Conservation (phyloP, 148 eudicot genomes). For the Selenicereus undatus region DNA sequence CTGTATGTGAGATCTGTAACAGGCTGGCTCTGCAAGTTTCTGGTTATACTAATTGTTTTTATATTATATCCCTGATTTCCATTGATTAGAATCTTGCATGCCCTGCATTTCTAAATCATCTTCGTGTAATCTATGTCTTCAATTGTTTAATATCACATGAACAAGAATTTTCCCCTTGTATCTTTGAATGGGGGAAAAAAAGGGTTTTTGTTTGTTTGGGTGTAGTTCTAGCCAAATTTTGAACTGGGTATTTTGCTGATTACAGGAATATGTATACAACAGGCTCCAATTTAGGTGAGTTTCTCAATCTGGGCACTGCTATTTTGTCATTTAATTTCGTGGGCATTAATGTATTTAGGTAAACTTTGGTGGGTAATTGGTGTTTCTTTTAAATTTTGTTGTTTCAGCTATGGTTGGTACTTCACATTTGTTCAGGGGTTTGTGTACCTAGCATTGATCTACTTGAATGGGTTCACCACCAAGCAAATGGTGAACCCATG, state of each 20-base stretch:
- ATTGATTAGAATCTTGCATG: conserved; percentile 6
- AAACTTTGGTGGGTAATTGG: background rate
- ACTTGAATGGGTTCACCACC: conserved; percentile 80
- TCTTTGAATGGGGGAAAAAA: too few relatives aligned
- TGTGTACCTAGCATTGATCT: conserved; percentile 71
- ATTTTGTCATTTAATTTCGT: background rate
- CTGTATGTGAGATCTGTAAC: background rate
- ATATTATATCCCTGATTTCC: background rate
- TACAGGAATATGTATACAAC: conserved; percentile 95
- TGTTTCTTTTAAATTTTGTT: background rate
- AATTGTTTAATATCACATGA: background rate
- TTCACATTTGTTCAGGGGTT: conserved; percentile 95
- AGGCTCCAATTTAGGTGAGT: conserved; percentile 81
- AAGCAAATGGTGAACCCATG: conserved; percentile 96
- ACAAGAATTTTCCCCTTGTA: background rate
- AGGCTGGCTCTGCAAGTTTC: background rate
- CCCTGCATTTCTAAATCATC: background rate
- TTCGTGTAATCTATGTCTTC: background rate
- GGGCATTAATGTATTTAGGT: background rate
- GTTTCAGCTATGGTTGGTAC: conserved; percentile 91
- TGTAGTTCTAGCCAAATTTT: background rate
- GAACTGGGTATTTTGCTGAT: background rate
- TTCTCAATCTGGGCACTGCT: conserved; percentile 11
- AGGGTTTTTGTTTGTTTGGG: background rate
- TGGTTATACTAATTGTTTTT: background rate